phyloP scores from a whole-genome alignment of 257 asterid species.

The Penstemon eatonii region DNA sequence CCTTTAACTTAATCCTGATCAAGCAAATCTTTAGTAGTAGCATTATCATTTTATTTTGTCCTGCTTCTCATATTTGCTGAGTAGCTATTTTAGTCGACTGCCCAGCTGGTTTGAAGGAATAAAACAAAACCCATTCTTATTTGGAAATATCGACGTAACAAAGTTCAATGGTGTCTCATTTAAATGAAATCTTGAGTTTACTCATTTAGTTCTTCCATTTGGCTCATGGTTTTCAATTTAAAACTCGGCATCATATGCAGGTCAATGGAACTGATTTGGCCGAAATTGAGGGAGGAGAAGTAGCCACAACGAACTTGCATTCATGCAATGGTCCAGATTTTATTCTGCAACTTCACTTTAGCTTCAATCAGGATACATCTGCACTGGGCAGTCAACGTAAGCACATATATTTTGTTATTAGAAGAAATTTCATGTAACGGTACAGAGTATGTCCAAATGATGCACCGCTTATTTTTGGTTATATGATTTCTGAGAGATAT shows the following conservation, averaged over 20 bases:
- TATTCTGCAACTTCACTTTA: slow-evolving; percentile 47
- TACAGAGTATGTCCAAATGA: not conserved
- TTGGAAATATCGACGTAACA: not conserved
- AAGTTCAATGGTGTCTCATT: not conserved
- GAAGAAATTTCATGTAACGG: not conserved
- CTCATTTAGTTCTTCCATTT: not conserved
- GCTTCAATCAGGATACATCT: slow-evolving; percentile 28
- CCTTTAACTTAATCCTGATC: not conserved
- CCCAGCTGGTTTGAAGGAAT: not conserved
- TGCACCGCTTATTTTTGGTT: slow-evolving; percentile 5
- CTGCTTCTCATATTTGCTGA: not conserved
- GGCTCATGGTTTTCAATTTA: not conserved
- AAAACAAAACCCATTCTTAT: no score
- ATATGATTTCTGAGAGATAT: slow-evolving; percentile 1
- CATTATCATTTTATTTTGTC: no score
- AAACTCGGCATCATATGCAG: slow-evolving; percentile 37
- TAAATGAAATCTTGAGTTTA: not conserved
- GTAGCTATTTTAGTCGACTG: not conserved
- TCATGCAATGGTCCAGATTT: slow-evolving; percentile 69
- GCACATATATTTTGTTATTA: slow-evolving; percentile 19
- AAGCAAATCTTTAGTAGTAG: not conserved
- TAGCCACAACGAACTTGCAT: slow-evolving; percentile 56
- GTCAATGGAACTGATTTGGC: slow-evolving; percentile 65
- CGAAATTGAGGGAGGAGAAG: slow-evolving; percentile 61
- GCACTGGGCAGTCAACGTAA: slow-evolving; percentile 40